Base-by-base conservation (phyloP, 805 yeast genomes). In the Pichia eremophila region DNA sequence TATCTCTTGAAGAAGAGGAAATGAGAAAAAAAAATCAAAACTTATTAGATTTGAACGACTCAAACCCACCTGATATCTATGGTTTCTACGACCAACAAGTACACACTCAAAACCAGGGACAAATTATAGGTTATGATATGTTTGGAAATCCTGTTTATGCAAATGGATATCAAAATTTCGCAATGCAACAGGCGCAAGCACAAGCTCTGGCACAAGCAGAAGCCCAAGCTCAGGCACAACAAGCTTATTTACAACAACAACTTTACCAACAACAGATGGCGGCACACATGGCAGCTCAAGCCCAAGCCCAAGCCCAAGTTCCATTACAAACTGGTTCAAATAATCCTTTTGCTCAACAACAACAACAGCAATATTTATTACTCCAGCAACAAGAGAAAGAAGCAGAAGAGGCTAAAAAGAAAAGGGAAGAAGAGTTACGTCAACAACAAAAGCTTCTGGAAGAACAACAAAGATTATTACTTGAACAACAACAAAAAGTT, bases 1-100 rank as follows among this genome's bases (percentile, higher is more conserved):
- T 86, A 55, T 77, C 86, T 40, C 67, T 80, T 57, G 95, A 85
- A 66, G 91, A 86, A 60, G 91, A 84, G 58, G 83, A 81, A 64
- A 72, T 84, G 72, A 70, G 73, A 59, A 66, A 64, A 51, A 66
- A 65, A 50, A 75, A 72, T 50, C 67, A 69, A 49, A 77, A 77
- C 54, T 64, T 81, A 43, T 62, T 80, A 50, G 85, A 79, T 55
- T 66, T 79, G 46, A 39, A 41, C 22, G 78, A 72, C 49, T 62
- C 58, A 40, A 61, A 57, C 42, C 54, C 63, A 15, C 62, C 59
- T 25, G 53, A 49, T 29, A 58, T 58, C 37, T 59, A 54, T 40
- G 66, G 66, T 5, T 58, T 47, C 46, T 63, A 63, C 35, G 35
- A 44, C n/a, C 71, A 64, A 39, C 79, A 73, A 54, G 66, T 54